These are phyloP conservation scores for Prunus davidiana DNA, from an alignment of 306 rosid genomes.

Conservation along the genomic window DNA sequence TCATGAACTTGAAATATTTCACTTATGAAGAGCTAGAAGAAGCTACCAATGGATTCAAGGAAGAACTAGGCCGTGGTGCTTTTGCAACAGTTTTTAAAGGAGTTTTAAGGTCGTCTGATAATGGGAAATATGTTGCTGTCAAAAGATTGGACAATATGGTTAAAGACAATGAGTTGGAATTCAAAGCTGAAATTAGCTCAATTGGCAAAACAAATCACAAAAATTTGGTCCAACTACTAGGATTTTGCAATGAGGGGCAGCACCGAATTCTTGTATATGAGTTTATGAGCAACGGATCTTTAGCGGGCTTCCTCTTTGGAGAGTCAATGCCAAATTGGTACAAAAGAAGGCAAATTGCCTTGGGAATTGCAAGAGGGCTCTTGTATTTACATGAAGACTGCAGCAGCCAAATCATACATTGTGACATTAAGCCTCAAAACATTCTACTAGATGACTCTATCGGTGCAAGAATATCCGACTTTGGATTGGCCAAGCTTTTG, in stretches of 20 bases:
- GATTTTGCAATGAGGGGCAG: slow-evolving; percentile 16
- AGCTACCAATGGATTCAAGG: slow-evolving; percentile 27
- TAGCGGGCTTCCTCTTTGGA: slow-evolving; percentile 11
- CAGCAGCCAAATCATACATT: too few species aligned
- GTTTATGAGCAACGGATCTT: slow-evolving; percentile 6
- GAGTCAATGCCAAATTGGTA: slow-evolving; percentile 16
- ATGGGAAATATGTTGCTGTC: slow-evolving; percentile 36
- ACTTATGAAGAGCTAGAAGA: slow-evolving; percentile 14
- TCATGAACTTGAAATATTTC: slow-evolving; percentile 11
- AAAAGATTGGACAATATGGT: slow-evolving; percentile 37
- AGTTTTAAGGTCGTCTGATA: slow-evolving; percentile 6
- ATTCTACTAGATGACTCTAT: slow-evolving; percentile 14
- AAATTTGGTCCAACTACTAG: slow-evolving; percentile 18
- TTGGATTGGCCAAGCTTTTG: slow-evolving; percentile 31
- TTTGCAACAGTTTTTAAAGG: slow-evolving; percentile 34
- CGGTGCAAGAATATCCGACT: slow-evolving; percentile 21
- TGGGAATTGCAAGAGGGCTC: slow-evolving; percentile 21
- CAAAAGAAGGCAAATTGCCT: slow-evolving; percentile 10
- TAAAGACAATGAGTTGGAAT: slow-evolving; percentile 41
- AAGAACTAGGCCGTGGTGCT: slow-evolving; percentile 22
- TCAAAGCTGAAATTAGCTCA: slow-evolving; percentile 1
- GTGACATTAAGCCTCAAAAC: too few species aligned
- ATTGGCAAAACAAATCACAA: slow-evolving; percentile 20
- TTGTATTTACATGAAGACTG: slow-evolving; percentile 35
- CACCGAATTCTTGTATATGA: too few species aligned